Evolutionary conservation across 352 stramenopile genomes (phyloP).

Genomic region (Phytophthora megakarya): DNA sequence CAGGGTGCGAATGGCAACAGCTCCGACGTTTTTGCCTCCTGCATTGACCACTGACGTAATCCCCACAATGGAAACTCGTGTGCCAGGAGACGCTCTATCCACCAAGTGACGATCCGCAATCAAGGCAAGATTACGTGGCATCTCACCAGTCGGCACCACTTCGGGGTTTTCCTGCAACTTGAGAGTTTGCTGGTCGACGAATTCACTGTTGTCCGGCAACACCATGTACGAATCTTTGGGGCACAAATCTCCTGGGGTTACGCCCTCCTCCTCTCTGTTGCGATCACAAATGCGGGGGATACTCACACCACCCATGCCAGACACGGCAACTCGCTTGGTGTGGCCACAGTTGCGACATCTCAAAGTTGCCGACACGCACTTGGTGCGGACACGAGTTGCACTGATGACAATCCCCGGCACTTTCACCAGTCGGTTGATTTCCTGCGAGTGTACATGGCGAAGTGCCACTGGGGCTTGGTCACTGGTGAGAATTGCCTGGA

Average conservation of each 20-base stretch:
- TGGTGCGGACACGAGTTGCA: slow-evolving; percentile 92
- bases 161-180: slow-evolving; percentile 97
- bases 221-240: slow-evolving; percentile 94
- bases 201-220: slow-evolving; percentile 93
- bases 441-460: slow-evolving; percentile 84
- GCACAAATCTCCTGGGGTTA: slow-evolving; percentile 54
- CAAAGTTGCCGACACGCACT: slow-evolving; percentile 91
- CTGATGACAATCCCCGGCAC: slow-evolving; percentile 98
- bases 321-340: slow-evolving; percentile 66
- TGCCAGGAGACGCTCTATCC: slow-evolving; percentile 95
- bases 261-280: slow-evolving; percentile 49
- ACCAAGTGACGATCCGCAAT: slow-evolving; percentile 95
- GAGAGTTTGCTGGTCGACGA: slow-evolving; percentile 98
- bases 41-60: slow-evolving; percentile 95
- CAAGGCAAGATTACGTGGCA: slow-evolving; percentile 96
- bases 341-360: slow-evolving; percentile 90
- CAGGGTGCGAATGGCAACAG: slow-evolving; percentile 89
- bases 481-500: slow-evolving; percentile 84
- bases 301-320: slow-evolving; percentile 69
- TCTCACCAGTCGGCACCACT: slow-evolving; percentile 98
- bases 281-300: slow-evolving; percentile 89
- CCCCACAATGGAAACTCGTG: slow-evolving; percentile 94
- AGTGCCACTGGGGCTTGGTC: slow-evolving; percentile 74
- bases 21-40: slow-evolving; percentile 73
- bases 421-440: slow-evolving; percentile 92